Base-by-base conservation (phyloP, 2,329 filamentous ascomycete species). In the Calonectria pauciramosa region DNA sequence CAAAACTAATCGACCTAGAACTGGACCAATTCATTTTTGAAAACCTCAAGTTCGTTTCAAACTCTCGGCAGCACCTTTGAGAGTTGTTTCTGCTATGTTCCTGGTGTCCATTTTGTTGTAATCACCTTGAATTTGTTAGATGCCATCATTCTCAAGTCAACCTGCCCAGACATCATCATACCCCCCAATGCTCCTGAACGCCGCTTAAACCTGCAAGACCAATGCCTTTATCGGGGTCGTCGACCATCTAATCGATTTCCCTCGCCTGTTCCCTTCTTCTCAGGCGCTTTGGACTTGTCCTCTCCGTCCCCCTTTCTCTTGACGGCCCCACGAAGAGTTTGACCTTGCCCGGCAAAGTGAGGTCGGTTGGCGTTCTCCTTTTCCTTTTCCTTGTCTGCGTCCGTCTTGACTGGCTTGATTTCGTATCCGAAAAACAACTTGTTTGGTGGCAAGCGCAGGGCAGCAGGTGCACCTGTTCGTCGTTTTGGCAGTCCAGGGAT, bases 381-480 rank as follows among this genome's bases (percentile, higher is more conserved):
- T 73, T 94, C 92, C 74, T 93, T 89, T 67, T 92, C 91, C 82
- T 92, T 93, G 72, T 95, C 92, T 44, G 92, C 93, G 72, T 94
- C 92, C 11, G 94, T 95, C 87, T 95, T 96, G 52, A 97, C 89
- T 0, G 96, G 96, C 84, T 94, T 98, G 83, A 98, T 91, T 82
- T 98, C 94, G 82, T 99, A 99, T 4, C 97, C 97, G 77, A 99
- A 98, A 88, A 99, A 99, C 6, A 99, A 89, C 86, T 98, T 98
- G 81, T 97, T 97, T 0, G 94, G 94, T 0, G 95, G 91, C 67
- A 99, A 85, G 34, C 97, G 91, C 10, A 99, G 89, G 4, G 96
- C 96, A 82, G 97, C 94, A 0, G 96, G 96, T 0, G 96, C 96
- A 77, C 96, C 96, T 18, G 90, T 92, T 75, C 91, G 85, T 75